phyloP scores from a whole-genome alignment of 192 early-diverging fungal genomes.

The Coemansia sp. region DNA sequence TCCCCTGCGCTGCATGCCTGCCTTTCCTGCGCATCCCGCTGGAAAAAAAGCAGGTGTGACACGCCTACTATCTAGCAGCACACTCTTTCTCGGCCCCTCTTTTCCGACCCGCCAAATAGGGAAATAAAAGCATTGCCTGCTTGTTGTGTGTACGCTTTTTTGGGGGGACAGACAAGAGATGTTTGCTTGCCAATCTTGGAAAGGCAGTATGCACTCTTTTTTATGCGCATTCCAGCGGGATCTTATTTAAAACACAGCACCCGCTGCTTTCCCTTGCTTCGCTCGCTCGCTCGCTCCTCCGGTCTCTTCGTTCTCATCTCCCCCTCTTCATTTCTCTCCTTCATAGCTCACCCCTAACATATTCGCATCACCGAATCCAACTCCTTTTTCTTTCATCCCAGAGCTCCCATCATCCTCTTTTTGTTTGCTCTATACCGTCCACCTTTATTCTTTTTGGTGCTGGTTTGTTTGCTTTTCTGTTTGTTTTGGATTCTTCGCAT shows the following conservation, averaged over 20 bases:
- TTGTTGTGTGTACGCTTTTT: too few relatives aligned
- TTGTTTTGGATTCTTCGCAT: constrained; percentile 1
- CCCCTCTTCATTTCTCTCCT: neutral
- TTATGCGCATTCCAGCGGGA: neutral
- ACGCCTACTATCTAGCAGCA: neutral
- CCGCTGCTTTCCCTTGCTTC: neutral
- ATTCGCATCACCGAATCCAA: neutral
- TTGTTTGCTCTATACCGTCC: neutral
- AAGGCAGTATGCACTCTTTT: neutral
- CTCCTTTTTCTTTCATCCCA: neutral
- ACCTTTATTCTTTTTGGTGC: neutral
- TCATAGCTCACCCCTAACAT: neutral
- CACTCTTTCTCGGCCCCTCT: neutral
- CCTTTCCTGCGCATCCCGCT: neutral
- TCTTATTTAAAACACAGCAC: constrained; percentile 9
- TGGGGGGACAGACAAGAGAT: neutral
- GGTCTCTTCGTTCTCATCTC: neutral
- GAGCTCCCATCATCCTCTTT: neutral
- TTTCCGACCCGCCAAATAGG: neutral
- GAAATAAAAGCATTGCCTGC: neutral
- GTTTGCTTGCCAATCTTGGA: neutral
- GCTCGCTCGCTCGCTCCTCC: neutral
- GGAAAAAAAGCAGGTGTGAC: too few relatives aligned
- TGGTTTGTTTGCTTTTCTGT: neutral
- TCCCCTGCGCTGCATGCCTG: constrained; percentile 12